phyloP scores from a whole-genome alignment of 352 stramenopile species.

The Hyaloperonospora brassicae region DNA sequence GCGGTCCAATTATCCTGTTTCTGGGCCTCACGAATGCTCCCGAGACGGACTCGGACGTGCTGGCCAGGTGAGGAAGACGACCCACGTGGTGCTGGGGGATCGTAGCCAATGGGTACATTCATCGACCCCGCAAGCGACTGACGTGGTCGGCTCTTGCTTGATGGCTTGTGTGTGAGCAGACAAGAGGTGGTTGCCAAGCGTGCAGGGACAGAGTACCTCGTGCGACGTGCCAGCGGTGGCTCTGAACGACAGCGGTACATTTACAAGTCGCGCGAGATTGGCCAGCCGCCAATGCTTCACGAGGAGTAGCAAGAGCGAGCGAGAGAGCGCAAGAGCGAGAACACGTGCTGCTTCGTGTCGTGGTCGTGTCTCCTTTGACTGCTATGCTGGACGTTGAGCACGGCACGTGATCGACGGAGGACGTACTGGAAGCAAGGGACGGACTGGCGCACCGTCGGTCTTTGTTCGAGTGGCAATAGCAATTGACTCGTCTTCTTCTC shows the following conservation, averaged over 20 bases:
- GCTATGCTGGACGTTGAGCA: too few species aligned
- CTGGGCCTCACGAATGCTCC: slow-evolving; percentile 71
- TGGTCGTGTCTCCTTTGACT: too few species aligned
- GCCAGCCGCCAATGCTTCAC: slow-evolving; percentile 51
- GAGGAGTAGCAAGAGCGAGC: slow-evolving; percentile 16
- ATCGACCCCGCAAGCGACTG: too few species aligned
- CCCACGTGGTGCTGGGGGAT: too few species aligned
- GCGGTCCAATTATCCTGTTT: slow-evolving; percentile 62
- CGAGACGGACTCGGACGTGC: slow-evolving; percentile 79
- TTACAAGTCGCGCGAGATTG: slow-evolving; percentile 39
- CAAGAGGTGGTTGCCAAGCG: slow-evolving; percentile 51
- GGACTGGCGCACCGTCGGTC: not conserved
- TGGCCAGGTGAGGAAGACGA: slow-evolving; percentile 40
- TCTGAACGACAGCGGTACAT: slow-evolving; percentile 37
- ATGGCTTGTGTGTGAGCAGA: slow-evolving; percentile 15
- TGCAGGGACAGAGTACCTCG: slow-evolving; percentile 40
- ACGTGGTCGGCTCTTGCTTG: not conserved
- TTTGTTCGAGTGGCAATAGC: too few species aligned
- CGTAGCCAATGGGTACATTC: too few species aligned
- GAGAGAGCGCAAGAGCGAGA: not conserved
- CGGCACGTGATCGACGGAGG: not conserved
- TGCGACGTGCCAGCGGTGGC: slow-evolving; percentile 37
- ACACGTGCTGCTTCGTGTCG: too few species aligned
- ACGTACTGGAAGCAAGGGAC: slow-evolving; percentile 6
- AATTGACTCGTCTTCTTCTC: too few species aligned